Base-by-base conservation (phyloP, 805 yeast genomes). In the Sugiyamaella marilandica region DNA sequence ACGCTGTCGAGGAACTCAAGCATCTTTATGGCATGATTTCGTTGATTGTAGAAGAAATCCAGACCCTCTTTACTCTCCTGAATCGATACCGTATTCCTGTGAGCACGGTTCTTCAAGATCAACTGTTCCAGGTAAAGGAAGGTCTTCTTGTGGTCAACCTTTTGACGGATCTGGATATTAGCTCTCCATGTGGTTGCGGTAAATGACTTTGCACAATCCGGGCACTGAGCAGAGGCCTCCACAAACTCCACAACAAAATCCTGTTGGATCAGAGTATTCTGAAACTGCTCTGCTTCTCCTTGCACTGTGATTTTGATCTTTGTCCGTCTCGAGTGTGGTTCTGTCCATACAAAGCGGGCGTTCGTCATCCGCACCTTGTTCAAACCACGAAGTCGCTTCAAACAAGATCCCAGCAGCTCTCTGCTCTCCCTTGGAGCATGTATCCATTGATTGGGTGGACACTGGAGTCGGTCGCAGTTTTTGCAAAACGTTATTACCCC, bases 161-260 rank as follows among this genome's bases (percentile, higher is more conserved):
- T 94, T 72, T 94, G 99, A 74, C 99, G 85, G 63, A 95, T 86
- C 74, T 94, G 99, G 35, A 95, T 96, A 29, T 92, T 82, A 32
- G 99, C 97, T 71, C 94, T 85, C 99, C 99, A 94, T 3, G 98
- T 95, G 70, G 94, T 89, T 26, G 95, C 86, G 32, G 99, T 94
- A 65, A 85, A 94, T 0, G 97, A 86, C 70, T 89, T 91, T 51
- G 98, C 99, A 82, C 99, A 94, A 73, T 92, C 98, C 2, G 97
- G 85, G 77, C 99, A 94, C 76, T 94, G 99, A 87, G 87, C 87
- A 16, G 98, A 95, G 56, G 87, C 77, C 51, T 92, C 99, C 14
- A 87, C 82, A 67, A 85, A 94, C 65, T 92, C 98, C 11, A 91
- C 97, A 70, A 88, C 97, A 67, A 92, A 90, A 24, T 86, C 80